Base-by-base conservation (phyloP, 441 rosid genomes). In the Macaranga tanarius region DNA sequence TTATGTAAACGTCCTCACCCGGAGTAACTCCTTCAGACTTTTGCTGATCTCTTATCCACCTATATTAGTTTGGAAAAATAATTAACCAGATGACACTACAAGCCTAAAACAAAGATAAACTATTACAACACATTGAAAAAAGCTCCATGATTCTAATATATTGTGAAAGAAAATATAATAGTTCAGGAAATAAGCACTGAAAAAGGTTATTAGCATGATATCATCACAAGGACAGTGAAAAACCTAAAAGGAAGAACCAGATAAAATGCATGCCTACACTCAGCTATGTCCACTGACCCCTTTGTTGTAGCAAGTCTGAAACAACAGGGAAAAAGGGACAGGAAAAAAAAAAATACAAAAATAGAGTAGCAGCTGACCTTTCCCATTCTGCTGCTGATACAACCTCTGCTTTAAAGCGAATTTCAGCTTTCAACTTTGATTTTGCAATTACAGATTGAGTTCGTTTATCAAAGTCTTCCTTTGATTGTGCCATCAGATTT, bases 21-120 rank as follows among this genome's bases (percentile, higher is more conserved):
- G 92, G 95, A 59, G 77, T 79, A 56, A 92, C 97, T 79, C 95
- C 96, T 87, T 90, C 96, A n/a, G 97, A 88, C 75, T 82, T 80
- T 67, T 92, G 97, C 80, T 91, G 97, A 75, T 91, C 99, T 74
- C 79, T 85, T 82, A 92, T 89, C 99, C 96, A 90, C 85, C 99
- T 92, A 78, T 82, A 78, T 12, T 72, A 75, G 65, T 62, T 73
- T 61, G 26, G 28, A 71, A 13, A 60, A 56, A 55, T 58, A 70
- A 68, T 72, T 67, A 66, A 26, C 31, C 15, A 68, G 44, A 64
- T 17, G 34, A 26, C 26, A 44, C 42, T 23, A 60, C 66, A 62
- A 69, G 58, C 57, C 73, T 55, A 61, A 13, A 60, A 10, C 59
- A 38, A 40, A 34, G 42, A 65, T 19, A 0, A 62, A 62, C 62